Evolutionary conservation across 495 filamentous ascomycete genomes (phyloP), one percentile per base, ranked within the genome.

Genomic region (Pyronema omphalodes): DNA sequence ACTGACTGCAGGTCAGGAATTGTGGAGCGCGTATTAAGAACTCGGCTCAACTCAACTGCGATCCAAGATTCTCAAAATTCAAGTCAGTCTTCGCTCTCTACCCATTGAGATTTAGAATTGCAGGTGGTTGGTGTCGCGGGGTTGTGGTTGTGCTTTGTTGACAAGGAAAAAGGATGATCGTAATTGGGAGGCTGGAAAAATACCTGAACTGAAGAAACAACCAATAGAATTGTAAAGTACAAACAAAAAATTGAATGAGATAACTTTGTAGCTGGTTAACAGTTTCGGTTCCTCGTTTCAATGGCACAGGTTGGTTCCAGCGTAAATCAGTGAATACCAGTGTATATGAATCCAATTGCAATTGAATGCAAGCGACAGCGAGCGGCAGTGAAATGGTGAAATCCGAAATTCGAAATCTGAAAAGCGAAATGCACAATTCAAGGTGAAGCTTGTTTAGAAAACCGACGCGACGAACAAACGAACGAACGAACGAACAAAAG

Each of bases 121-220:
- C 11, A 23, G 44, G 44, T 47, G 44, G 44, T 47, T 47, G 44
- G 44, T 47, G 39, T 41, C 15, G n/a, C n/a, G n/a, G n/a, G n/a
- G n/a, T n/a, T n/a, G n/a, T n/a, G 39, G 23, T 29, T 29, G 23
- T 29, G 23, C 23, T 29, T 29, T 29, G 23, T 29, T 29, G 23
- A 41, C 39, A 41, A 12, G 23, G 39, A 41, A 17, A 17, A 17
- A 41, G 15, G 11, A 41, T 41, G 11, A 2, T 41, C 11, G 39
- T 41, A 41, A 12, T 41, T 12, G 39, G 39, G 39, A 41, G 39
- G 39, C 39, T 41, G 39, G 39, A 41, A 41, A 41, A 12, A 17
- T 41, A 41, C 39, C 39, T 41, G 39, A 17, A 7, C 39, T 41
- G 39, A 17, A 7, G 39, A 6, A 41, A 17, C 11, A 1, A 3